Evolutionary conservation across 2,329 filamentous ascomycete genomes (phyloP).

Genomic region (Arachnopeziza araneosa): DNA sequence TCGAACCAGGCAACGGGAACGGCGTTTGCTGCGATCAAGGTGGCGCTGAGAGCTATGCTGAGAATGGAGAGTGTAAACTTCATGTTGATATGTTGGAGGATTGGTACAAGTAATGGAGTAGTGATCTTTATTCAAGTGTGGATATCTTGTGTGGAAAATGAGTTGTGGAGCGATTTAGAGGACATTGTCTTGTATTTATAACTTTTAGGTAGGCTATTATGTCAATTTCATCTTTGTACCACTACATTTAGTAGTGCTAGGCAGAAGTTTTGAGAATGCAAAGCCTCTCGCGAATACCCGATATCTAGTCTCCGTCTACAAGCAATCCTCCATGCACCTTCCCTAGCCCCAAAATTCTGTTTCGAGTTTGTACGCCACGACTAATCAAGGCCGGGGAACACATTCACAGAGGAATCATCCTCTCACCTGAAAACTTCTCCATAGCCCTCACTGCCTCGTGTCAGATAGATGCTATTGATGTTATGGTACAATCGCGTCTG

Average conservation of each 20-base stretch:
- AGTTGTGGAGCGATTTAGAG: not conserved
- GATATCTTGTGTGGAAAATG: not conserved
- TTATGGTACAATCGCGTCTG: no score
- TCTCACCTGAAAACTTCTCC: no score
- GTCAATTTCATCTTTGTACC: not conserved
- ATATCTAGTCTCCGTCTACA: not conserved
- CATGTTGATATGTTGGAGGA: not conserved
- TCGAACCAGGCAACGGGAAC: not conserved
- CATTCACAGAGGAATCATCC: not conserved
- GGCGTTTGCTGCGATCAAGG: not conserved
- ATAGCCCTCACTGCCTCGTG: no score
- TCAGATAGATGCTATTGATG: no score
- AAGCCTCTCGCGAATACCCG: not conserved
- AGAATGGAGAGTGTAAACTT: not conserved
- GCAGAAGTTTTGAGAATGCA: not conserved
- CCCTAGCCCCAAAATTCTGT: no score
- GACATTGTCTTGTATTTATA: not conserved
- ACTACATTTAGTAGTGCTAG: not conserved
- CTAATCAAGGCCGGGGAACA: not conserved
- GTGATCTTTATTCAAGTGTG: not conserved
- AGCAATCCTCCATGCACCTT: not conserved
- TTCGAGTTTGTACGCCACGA: not conserved
- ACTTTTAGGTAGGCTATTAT: not conserved
- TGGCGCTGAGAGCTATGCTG: not conserved
- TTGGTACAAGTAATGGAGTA: not conserved